Evolutionary conservation across 768 basidiomycete species (phyloP), one percentile per base, ranked within the genome.

Genomic region (Lactarius trivialis): DNA sequence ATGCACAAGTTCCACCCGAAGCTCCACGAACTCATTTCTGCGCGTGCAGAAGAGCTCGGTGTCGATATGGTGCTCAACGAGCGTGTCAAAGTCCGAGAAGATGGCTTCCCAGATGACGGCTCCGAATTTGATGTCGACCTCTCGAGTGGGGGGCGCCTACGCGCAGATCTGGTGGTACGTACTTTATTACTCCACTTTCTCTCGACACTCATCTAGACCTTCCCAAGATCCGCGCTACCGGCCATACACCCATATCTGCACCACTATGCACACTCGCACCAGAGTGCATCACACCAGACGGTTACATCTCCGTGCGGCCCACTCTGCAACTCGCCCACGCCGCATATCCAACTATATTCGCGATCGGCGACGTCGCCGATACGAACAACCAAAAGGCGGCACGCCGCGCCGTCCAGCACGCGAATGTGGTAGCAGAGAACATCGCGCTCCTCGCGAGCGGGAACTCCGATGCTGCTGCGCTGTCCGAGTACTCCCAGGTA

Each of bases 211-310:
- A 11, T 19, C 26, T 49, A 34, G 41, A n/a, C 41, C 12, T 14
- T 14, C 54, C 57, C 9, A 11, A 74, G 72, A 71, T 73, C 50
- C 60, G 67, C 21, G 73, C 73, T 30, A 72, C 70, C 19, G 73
- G 75, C n/a, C 70, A 72, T 19, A 67, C 64, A 4, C 72, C 75
- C 15, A 67, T 70, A 49, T 71, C 70, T 28, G 34, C 24, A 6
- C 69, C 71, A 30, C 61, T 76, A n/a, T 32, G 33, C 2, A 60
- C 66, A 2, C 64, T 71, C 28, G 68, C 70, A 8, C 70, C 73
- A 9, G 57, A 64, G 3, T 54, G 63, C 15, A 60, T 68, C 51
- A 49, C 45, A 24, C 9, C 57, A 7, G 62, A 45, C 15, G 64
- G 70, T 8, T 68, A 61, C 64, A 57, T 74, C 39, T 55, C 37